These are phyloP conservation scores for Populus hybrid DNA, from an alignment of 441 rosid species.

Conservation along the genomic window DNA sequence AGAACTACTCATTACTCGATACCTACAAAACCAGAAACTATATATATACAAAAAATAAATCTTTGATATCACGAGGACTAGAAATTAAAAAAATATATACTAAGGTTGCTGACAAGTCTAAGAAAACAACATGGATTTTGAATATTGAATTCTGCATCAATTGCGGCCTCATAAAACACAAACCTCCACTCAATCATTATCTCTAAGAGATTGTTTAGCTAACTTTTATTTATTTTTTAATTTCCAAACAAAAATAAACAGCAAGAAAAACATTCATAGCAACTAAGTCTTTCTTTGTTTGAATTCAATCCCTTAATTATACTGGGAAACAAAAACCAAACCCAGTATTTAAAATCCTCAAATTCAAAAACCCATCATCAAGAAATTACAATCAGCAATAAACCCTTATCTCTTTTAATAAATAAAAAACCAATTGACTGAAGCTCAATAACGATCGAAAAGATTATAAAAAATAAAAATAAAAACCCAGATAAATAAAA, in stretches of 20 bases:
- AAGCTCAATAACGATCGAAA: constrained; percentile 1
- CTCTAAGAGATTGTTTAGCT: neutral
- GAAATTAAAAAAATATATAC: neutral
- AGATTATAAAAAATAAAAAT: constrained; percentile 5
- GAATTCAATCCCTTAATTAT: neutral
- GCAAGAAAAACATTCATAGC: neutral
- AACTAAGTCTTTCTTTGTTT: neutral
- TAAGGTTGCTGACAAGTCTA: neutral
- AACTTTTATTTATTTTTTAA: neutral
- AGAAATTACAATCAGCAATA: constrained; percentile 11
- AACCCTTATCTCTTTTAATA: constrained; percentile 18
- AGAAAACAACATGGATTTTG: neutral
- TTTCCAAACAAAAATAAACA: neutral
- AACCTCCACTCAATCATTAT: neutral
- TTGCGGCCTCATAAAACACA: neutral
- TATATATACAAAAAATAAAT: neutral
- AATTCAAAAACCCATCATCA: constrained; percentile 18
- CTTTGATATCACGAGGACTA: neutral
- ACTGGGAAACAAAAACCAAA: constrained; percentile 13
- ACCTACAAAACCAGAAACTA: neutral
- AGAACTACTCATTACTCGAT: neutral
- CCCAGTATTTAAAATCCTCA: constrained; percentile 10
- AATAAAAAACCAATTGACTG: neutral
- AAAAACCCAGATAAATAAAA: constrained; percentile 2
- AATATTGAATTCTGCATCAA: constrained; percentile 4